Conservation (phyloP, 768 basidiomycete genomes). For the Hirschioporus abietinus region DNA sequence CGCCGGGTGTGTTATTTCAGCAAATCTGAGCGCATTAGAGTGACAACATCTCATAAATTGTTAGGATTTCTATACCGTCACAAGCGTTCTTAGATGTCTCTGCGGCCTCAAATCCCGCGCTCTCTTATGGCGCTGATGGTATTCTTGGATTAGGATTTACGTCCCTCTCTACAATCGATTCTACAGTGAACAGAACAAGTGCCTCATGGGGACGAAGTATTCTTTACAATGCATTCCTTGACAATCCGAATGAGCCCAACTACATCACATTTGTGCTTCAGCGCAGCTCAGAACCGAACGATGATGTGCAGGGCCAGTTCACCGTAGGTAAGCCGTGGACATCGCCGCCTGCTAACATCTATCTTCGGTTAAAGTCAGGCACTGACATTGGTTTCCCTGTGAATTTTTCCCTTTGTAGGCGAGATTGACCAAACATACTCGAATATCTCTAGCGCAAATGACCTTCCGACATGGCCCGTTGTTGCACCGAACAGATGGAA, state of each 20-base stretch:
- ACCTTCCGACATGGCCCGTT: conserved; percentile 72
- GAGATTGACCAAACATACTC: conserved; percentile 63
- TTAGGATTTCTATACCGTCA: conserved; percentile 54
- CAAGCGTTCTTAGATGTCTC: conserved; percentile 72
- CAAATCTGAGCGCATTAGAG: neutral
- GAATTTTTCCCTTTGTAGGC: conserved; percentile 31
- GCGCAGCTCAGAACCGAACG: conserved; percentile 44
- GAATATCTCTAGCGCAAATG: conserved; percentile 47
- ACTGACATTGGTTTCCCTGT: conserved; percentile 3
- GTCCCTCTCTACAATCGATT: conserved; percentile 68
- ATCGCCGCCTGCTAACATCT: neutral
- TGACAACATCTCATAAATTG: neutral
- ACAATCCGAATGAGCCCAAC: conserved; percentile 67
- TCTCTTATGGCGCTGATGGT: conserved; percentile 65
- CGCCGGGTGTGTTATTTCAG: conserved; percentile 47
- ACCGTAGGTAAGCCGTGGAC: conserved; percentile 51
- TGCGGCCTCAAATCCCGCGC: conserved; percentile 62
- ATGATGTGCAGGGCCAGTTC: conserved; percentile 62
- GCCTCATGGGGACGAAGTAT: conserved; percentile 60
- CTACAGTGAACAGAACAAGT: conserved; percentile 49
- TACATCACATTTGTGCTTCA: conserved; percentile 76
- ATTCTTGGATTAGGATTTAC: conserved; percentile 77
- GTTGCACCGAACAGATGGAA: conserved; percentile 66
- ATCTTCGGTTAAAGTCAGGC: neutral
- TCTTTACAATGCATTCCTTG: conserved; percentile 69